A percentile compares a stretch with the other conserved stretches of the same genome.
Evolutionary conservation across 2,329 filamentous ascomycete species (phyloP).

Genomic region (Fusarium illudens): DNA sequence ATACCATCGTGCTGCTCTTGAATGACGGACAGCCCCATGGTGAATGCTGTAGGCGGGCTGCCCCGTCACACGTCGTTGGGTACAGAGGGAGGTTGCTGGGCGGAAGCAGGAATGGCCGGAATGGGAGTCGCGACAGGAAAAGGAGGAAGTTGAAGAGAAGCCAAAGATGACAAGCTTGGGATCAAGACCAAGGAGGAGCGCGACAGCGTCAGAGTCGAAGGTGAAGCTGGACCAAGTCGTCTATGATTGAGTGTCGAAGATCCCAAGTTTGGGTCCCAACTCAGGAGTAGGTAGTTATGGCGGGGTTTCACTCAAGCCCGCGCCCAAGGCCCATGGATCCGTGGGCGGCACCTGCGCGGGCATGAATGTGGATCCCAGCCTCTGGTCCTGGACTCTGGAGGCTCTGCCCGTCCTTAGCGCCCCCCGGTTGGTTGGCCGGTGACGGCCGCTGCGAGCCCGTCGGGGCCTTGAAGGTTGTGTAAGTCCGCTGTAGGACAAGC

Average conservation of each 20-base stretch:
- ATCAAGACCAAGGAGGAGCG: slow-evolving; percentile 8
- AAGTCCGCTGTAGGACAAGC: background rate
- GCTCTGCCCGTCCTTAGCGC: slow-evolving; percentile 14
- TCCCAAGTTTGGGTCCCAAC: slow-evolving; percentile 22
- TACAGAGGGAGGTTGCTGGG: slow-evolving; percentile 13
- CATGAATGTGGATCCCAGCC: slow-evolving; percentile 23
- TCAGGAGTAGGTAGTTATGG: slow-evolving; percentile 44
- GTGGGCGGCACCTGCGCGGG: background rate
- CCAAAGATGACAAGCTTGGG: background rate
- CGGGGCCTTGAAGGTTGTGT: no score
- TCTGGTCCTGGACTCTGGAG: slow-evolving; percentile 10
- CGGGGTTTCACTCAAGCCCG: slow-evolving; percentile 38
- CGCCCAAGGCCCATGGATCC: background rate
- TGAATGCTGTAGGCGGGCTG: slow-evolving; percentile 50
- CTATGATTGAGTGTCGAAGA: slow-evolving; percentile 17
- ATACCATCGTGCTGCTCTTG: slow-evolving; percentile 74
- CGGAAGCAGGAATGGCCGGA: slow-evolving; percentile 1
- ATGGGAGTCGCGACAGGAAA: slow-evolving; percentile 9
- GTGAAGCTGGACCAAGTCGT: slow-evolving; percentile 14
- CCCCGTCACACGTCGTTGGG: slow-evolving; percentile 38
- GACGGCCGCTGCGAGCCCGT: slow-evolving; percentile 19
- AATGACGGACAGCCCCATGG: slow-evolving; percentile 85
- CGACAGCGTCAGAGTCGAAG: slow-evolving; percentile 26
- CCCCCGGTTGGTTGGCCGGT: slow-evolving; percentile 28
- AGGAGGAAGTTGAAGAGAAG: background rate